A percentile compares a stretch with the other conserved stretches of the same genome.
These are phyloP conservation scores for Leptographium radiaticola DNA, from an alignment of 2,329 filamentous ascomycete species.

Conservation along the genomic window DNA sequence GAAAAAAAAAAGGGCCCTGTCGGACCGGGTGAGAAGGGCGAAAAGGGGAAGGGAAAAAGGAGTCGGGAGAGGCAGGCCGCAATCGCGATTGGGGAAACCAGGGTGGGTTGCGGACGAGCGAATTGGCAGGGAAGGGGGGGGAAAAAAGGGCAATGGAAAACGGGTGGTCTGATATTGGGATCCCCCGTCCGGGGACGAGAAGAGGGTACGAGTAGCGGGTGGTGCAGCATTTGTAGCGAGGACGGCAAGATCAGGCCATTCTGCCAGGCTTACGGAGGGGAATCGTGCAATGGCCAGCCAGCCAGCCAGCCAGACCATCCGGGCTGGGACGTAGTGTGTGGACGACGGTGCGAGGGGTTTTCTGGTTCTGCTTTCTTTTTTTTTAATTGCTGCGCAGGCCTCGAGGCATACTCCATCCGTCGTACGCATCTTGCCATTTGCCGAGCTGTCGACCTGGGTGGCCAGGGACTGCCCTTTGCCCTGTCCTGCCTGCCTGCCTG, in stretches of 20 bases:
- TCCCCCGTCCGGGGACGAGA: conserved; percentile 8
- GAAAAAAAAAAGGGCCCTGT: background rate
- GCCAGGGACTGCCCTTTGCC: no score
- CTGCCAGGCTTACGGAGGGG: conserved; percentile 7
- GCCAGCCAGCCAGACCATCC: conserved; percentile 6
- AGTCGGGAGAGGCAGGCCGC: background rate
- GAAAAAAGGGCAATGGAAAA: conserved; percentile 2
- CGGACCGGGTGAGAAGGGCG: background rate
- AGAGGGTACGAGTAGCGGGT: conserved; percentile 7
- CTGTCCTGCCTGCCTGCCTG: no score
- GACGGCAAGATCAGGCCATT: conserved; percentile 13
- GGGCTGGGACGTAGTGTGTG: background rate
- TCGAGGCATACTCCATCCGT: background rate
- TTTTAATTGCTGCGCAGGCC: background rate
- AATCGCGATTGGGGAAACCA: background rate
- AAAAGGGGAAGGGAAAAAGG: background rate
- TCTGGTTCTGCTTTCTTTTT: background rate
- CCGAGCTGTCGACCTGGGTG: no score
- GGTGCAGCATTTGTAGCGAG: conserved; percentile 10
- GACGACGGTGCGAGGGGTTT: background rate
- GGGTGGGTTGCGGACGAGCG: background rate
- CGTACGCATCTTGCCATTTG: background rate
- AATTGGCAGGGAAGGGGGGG: background rate
- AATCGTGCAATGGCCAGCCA: conserved; percentile 11
- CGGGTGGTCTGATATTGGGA: conserved; percentile 12